Conservation (phyloP, 139 green algal species). For the Haematococcus lacustris region DNA sequence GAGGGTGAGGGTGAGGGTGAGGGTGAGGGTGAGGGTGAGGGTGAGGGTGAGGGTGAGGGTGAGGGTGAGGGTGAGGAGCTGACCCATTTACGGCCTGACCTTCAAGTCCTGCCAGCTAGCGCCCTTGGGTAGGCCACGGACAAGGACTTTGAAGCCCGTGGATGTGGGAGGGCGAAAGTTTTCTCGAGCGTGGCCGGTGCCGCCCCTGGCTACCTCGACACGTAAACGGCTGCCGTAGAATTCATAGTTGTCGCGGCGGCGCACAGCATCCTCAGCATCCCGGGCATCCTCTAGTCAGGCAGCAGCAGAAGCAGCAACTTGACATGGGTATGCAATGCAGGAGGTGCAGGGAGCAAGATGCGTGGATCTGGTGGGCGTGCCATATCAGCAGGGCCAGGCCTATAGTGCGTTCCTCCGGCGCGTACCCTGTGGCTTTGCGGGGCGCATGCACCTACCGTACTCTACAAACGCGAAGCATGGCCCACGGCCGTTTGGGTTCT, state of each 20-base stretch:
- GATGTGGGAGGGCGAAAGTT: conserved; percentile 17
- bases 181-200: background rate
- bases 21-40: too few species aligned
- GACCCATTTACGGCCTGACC: too few species aligned
- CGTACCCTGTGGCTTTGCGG: too few species aligned
- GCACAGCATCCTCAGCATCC: conserved; percentile 80
- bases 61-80: too few species aligned
- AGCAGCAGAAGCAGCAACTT: too few species aligned
- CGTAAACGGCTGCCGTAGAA: conserved; percentile 72
- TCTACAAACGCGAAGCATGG: conserved; percentile 89
- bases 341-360: too few species aligned
- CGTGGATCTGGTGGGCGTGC: too few species aligned
- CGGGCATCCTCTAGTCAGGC: conserved; percentile 25
- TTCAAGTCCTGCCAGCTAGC: conserved; percentile 88
- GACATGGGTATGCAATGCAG: too few species aligned
- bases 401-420: too few species aligned
- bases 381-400: too few species aligned
- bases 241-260: conserved; percentile 76
- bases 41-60: too few species aligned
- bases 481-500: conserved; percentile 60
- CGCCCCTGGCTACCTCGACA: conserved; percentile 27
- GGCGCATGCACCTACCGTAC: conserved; percentile 39
- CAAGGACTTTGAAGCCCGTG: conserved; percentile 37
- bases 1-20: too few species aligned
- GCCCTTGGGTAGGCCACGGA: conserved; percentile 62